Conservation (phyloP, 2,329 filamentous ascomycete genomes). For the Fonsecaea nubica region DNA sequence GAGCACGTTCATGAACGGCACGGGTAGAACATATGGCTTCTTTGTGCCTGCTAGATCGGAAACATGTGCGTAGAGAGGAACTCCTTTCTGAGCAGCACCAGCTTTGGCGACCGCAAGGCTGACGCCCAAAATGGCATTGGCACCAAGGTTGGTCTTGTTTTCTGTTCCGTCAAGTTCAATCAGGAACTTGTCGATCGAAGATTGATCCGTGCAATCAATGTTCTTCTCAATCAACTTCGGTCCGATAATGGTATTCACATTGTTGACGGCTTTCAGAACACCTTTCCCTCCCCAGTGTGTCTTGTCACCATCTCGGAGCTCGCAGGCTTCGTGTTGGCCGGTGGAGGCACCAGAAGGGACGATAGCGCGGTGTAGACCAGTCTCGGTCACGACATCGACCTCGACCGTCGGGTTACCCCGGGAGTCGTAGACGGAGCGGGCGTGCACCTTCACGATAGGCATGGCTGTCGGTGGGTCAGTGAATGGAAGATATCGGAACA, state of each 20-base stretch:
- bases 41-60: slow-evolving; percentile 87
- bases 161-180: slow-evolving; percentile 75
- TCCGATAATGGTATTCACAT: slow-evolving; percentile 82
- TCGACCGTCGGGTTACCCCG: slow-evolving; percentile 98
- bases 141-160: slow-evolving; percentile 66
- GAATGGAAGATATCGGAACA: slow-evolving; percentile 28
- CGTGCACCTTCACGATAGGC: slow-evolving; percentile 89
- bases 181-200: slow-evolving; percentile 81
- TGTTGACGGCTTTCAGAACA: slow-evolving; percentile 82
- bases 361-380: slow-evolving; percentile 94
- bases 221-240: slow-evolving; percentile 82
- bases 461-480: slow-evolving; percentile 57
- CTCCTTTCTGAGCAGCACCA: slow-evolving; percentile 84
- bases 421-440: slow-evolving; percentile 97
- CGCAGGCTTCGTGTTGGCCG: slow-evolving; percentile 87
- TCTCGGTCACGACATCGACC: slow-evolving; percentile 96
- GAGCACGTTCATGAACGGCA: slow-evolving; percentile 92
- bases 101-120: slow-evolving; percentile 75
- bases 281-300: slow-evolving; percentile 85
- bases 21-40: slow-evolving; percentile 88
- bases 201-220: slow-evolving; percentile 85
- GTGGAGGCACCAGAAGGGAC: slow-evolving; percentile 96
- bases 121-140: slow-evolving; percentile 67
- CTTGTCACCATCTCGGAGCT: slow-evolving; percentile 91
- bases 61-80: slow-evolving; percentile 86